These are phyloP conservation scores for Yarrowia sp. DNA, from an alignment of 805 yeast species.

Conservation along the genomic window DNA sequence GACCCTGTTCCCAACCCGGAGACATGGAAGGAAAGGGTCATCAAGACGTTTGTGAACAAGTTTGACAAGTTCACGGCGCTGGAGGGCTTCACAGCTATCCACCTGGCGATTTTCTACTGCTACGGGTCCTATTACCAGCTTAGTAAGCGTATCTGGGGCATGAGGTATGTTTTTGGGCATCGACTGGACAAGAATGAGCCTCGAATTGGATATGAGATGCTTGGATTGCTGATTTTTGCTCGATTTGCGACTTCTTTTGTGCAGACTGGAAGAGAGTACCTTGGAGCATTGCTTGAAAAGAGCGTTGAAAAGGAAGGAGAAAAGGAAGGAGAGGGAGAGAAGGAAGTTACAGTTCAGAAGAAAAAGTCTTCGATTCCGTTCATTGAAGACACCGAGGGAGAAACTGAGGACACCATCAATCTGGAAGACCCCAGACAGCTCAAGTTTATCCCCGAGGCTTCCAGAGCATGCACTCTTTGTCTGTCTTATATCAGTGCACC, in stretches of 20 bases:
- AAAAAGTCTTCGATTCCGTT: constrained; percentile 41
- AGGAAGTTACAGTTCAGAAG: background rate
- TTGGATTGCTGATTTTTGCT: constrained; percentile 57
- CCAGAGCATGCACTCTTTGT: constrained; percentile 86
- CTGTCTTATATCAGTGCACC: constrained; percentile 82
- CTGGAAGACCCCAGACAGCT: constrained; percentile 63
- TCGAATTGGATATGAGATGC: constrained; percentile 66
- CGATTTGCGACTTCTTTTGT: constrained; percentile 43
- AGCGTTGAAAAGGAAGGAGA: constrained; percentile 1
- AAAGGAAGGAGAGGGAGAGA: background rate
- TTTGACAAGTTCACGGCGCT: constrained; percentile 41
- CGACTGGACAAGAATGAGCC: constrained; percentile 46
- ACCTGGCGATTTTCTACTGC: constrained; percentile 82
- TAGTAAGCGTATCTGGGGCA: constrained; percentile 76
- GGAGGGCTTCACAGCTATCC: constrained; percentile 63
- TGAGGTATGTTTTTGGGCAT: constrained; percentile 68
- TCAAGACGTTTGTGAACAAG: constrained; percentile 18
- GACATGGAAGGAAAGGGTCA: constrained; percentile 27
- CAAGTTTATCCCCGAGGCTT: constrained; percentile 71
- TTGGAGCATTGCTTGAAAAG: constrained; percentile 8
- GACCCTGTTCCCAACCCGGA: constrained; percentile 3
- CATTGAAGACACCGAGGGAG: constrained; percentile 40
- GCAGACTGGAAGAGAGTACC: constrained; percentile 18
- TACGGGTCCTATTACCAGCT: constrained; percentile 81
- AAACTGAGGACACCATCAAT: constrained; percentile 14